phyloP scores from a whole-genome alignment of 805 yeast species.

The Henningerozyma blattae region DNA sequence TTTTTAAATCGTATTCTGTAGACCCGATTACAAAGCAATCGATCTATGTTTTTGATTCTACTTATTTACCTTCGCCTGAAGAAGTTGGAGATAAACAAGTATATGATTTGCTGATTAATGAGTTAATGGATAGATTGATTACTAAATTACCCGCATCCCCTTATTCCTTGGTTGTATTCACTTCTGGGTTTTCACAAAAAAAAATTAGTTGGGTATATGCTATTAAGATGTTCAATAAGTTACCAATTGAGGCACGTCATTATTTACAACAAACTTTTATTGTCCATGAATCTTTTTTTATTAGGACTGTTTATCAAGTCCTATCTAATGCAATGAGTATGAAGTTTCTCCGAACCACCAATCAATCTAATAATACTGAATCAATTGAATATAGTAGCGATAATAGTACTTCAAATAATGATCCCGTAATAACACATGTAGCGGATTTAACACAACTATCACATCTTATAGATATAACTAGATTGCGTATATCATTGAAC shows the following conservation, averaged over 20 bases:
- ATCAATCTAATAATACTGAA: slow-evolving; percentile 6
- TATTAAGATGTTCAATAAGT: slow-evolving; percentile 40
- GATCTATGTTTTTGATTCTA: slow-evolving; percentile 71
- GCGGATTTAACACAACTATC: slow-evolving; percentile 42
- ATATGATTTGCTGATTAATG: slow-evolving; percentile 30
- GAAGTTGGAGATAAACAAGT: slow-evolving; percentile 27
- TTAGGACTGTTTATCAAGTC: slow-evolving; percentile 64
- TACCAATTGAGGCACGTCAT: slow-evolving; percentile 44
- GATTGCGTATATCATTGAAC: slow-evolving; percentile 60
- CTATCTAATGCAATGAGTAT: slow-evolving; percentile 48
- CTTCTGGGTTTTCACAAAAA: slow-evolving; percentile 59
- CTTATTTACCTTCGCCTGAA: slow-evolving; percentile 57
- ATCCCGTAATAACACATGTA: slow-evolving; percentile 29
- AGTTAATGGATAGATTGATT: slow-evolving; percentile 46
- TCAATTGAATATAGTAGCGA: slow-evolving; percentile 21
- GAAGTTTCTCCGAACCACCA: slow-evolving; percentile 27
- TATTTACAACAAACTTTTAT: slow-evolving; percentile 53
- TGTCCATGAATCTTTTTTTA: slow-evolving; percentile 87
- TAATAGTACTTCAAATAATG: slow-evolving; percentile 24
- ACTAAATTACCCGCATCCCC: slow-evolving; percentile 45
- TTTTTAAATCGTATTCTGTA: slow-evolving; percentile 44
- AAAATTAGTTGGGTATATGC: slow-evolving; percentile 58
- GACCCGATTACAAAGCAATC: slow-evolving; percentile 66
- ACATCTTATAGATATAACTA: slow-evolving; percentile 57
- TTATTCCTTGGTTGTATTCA: slow-evolving; percentile 62